Evolutionary conservation across 257 asterid species (phyloP).

Genomic region (Verbascum thapsus): DNA sequence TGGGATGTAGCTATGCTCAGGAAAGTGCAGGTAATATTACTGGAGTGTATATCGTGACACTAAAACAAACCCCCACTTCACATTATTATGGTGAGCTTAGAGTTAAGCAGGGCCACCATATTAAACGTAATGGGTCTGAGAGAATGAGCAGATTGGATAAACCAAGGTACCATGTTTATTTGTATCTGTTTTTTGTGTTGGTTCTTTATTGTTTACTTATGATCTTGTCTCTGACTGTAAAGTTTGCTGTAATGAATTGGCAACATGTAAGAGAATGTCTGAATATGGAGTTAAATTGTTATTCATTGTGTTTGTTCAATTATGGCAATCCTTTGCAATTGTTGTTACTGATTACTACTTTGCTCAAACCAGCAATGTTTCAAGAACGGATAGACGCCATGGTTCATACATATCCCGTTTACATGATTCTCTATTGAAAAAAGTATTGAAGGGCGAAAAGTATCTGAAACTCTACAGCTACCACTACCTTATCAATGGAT

Average conservation of each 20-base stretch:
- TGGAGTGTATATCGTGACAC: constrained; percentile 85
- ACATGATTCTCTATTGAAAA: constrained; percentile 73
- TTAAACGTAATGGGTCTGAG: constrained; percentile 44
- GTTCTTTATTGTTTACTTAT: not conserved
- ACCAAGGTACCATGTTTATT: constrained; percentile 42
- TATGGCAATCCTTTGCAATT: constrained; percentile 13
- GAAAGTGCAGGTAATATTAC: constrained; percentile 40
- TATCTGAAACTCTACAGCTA: constrained; percentile 90
- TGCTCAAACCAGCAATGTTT: constrained; percentile 52
- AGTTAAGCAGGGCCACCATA: constrained; percentile 41
- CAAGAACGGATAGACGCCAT: constrained; percentile 40
- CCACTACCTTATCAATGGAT: constrained; percentile 88
- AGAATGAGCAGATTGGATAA: constrained; percentile 53
- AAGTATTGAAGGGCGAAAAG: constrained; percentile 65
- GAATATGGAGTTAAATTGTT: not conserved
- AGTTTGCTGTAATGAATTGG: constrained; percentile 10
- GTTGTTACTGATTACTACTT: constrained; percentile 22
- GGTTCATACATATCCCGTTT: constrained; percentile 56
- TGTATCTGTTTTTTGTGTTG: not conserved
- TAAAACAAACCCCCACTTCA: constrained; percentile 68
- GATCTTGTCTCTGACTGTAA: no score
- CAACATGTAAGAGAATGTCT: constrained; percentile 12
- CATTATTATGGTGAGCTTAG: constrained; percentile 62
- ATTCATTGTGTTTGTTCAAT: not conserved
- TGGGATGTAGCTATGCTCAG: constrained; percentile 44